Base-by-base conservation (phyloP, 768 basidiomycete genomes). In the Lentinula edodes region DNA sequence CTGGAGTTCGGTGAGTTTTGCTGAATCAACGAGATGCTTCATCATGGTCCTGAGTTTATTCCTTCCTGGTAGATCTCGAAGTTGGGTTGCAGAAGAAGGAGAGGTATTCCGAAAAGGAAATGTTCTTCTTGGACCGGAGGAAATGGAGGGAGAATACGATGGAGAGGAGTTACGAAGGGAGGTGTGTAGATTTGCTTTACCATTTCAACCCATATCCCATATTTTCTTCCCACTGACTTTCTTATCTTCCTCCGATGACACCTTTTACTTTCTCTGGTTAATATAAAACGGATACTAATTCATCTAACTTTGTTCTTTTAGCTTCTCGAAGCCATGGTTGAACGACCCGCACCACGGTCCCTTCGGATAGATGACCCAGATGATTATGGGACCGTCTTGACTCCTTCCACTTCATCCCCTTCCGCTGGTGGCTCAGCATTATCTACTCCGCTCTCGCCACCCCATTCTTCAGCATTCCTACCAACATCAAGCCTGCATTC, bases 21-120 rank as follows among this genome's bases (percentile, higher is more conserved):
- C 2, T 3, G 28, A 28, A 28, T 28, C 3, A 28, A 28, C 28
- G 28, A 28, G 28, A 3, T 28, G 28, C 3, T 28, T 28, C 28
- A 28, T 3, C 28, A 28, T 28, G 28, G 3, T 28, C 28, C 28
- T 15, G 1, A 39, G 58, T 43, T 39, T 18, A n/a, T 9, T 16
- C 48, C 43, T 63, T 10, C 57, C n/a, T 48, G 6, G 6, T 55
- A 89, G 91, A 52, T 90, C 89, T 28, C 79, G 86, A 65, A 86
- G 80, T 56, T 92, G 91, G 88, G 89, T 95, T 0, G 91, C 87
- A 60, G 97, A 98, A 71, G 97, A 99, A 71, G 94, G 94, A 0
- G 96, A 98, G 74, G 90, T 98, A 43, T 98, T 98, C 77, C 80
- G 95, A 45, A 95, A 96, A 69, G 94, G 95, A 0, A 85, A 82